Percentiles rank a stretch among this genome's conserved stretches.
phyloP scores from a whole-genome alignment of 1,284 basidiomycete genomes.

The Boletus sp. region DNA sequence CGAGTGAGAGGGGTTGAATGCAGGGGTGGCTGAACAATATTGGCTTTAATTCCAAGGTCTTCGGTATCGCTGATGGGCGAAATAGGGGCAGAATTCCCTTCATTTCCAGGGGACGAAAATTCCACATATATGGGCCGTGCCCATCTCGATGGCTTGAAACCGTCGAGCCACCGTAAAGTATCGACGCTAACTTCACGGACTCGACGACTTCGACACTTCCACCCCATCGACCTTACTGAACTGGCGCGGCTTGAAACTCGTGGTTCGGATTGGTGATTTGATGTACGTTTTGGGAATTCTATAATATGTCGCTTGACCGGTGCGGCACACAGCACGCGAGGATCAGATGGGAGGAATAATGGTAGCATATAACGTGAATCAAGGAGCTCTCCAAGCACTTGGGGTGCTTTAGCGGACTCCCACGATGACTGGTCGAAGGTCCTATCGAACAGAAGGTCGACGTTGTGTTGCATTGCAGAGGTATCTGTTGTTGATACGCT shows the following conservation, averaged over 20 bases:
- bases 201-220: constrained; percentile 52
- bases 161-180: constrained; percentile 66
- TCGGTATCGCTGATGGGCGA: constrained; percentile 26
- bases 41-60: constrained; percentile 27
- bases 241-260: constrained; percentile 40
- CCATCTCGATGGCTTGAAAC: constrained; percentile 40
- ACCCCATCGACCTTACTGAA: constrained; percentile 44
- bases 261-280: constrained; percentile 33
- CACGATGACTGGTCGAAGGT: constrained; percentile 61
- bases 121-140: constrained; percentile 40
- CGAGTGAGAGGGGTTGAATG: constrained; percentile 61
- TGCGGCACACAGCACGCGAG: constrained; percentile 70
- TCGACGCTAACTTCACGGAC: constrained; percentile 58
- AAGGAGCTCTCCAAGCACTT: constrained; percentile 81
- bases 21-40: constrained; percentile 42
- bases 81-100: constrained; percentile 29
- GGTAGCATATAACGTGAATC: constrained; percentile 93
- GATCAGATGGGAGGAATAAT: constrained; percentile 76
- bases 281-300: constrained; percentile 32
- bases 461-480: constrained; percentile 47
- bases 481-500: constrained; percentile 36
- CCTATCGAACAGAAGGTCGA: constrained; percentile 79
- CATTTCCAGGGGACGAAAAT: constrained; percentile 34
- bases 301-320: constrained; percentile 44
- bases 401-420: constrained; percentile 72